Percentiles rank a stretch among this genome's conserved stretches.
Conservation (phyloP, 176 grass and related monocot genomes). For the Canna indica region DNA sequence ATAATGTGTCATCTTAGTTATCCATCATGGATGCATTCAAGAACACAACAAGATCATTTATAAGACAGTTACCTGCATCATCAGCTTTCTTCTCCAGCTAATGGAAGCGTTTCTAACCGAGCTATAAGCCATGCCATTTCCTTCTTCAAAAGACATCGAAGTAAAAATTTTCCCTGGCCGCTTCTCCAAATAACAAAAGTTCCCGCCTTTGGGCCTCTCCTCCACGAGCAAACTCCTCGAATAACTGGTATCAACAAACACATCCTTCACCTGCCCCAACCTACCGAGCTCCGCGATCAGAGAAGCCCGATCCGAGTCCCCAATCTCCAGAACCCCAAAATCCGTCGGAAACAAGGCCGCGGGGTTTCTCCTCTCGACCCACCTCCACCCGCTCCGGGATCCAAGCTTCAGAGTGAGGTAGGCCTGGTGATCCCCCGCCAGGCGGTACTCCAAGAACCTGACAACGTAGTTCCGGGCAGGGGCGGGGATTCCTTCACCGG, state of each 20-base stretch:
- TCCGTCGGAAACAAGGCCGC: constrained; percentile 68
- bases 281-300: constrained; percentile 31
- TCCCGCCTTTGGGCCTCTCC: constrained; percentile 7
- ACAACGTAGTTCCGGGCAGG: constrained; percentile 49
- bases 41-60: not conserved
- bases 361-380: constrained; percentile 75
- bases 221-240: constrained; percentile 46
- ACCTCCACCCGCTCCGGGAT: constrained; percentile 40
- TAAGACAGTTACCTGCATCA: constrained; percentile 23
- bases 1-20: not conserved
- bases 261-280: constrained; percentile 58
- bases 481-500: constrained; percentile 10
- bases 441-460: constrained; percentile 59
- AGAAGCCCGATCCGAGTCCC: constrained; percentile 25
- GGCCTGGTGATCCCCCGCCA: constrained; percentile 40
- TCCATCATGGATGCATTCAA: not conserved
- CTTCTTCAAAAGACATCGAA: constrained; percentile 71
- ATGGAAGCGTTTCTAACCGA: constrained; percentile 29
- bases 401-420: constrained; percentile 49
- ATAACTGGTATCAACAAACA: constrained; percentile 53
- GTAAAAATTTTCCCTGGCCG: constrained; percentile 66
- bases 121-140: constrained; percentile 12
- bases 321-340: constrained; percentile 71
- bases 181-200: constrained; percentile 4
- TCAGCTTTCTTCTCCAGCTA: constrained; percentile 56